Base-by-base conservation (phyloP, 1,284 basidiomycete species). In the Volvariella surrecta region DNA sequence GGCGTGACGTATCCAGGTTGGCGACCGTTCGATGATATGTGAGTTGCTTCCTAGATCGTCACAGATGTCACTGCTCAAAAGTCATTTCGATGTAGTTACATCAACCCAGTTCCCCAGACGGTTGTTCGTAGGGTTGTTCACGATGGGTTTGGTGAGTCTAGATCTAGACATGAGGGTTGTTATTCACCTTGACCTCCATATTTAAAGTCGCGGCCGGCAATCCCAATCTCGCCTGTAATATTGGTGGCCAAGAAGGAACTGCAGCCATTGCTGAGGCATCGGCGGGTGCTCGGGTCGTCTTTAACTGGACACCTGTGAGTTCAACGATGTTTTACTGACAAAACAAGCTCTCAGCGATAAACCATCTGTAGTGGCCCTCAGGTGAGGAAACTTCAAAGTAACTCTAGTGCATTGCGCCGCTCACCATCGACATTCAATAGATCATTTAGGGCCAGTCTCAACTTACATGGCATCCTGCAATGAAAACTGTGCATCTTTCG, bases 381-480 rank as follows among this genome's bases (percentile, higher is more conserved):
- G 64, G 64, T 64, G 52, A 18, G 39, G 19, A 17, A 11, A 13
- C 20, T n/a, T 18, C n/a, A n/a, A n/a, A n/a, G n/a, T n/a, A n/a
- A 41, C 28, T 18, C 15, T 44, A 37, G 42, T 43, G 42, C 24
- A 43, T 37, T 16, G 20, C n/a, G 15, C 42, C 32, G 6, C 24
- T 28, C 11, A 28, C 24, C 24, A n/a, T n/a, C n/a, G n/a, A n/a
- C n/a, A 20, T 40, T 30, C 43, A 37, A 24, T 43, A 66, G 64
- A 66, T 50, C 64, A 66, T 52, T 58, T 63, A 54, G 64, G 64
- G 3, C 65, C 63, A 37, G 60, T 64, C 17, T 66, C 62, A 15
- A 67, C 63, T 16, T 65, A 66, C 42, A 67, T 68, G 64, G 53
- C 62, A 32, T 63, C 61, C 16, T 67, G 63, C 47, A 57, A 56